These are phyloP conservation scores for Zymoseptoria ardabiliae DNA, from an alignment of 2,329 filamentous ascomycete species.

Conservation along the genomic window DNA sequence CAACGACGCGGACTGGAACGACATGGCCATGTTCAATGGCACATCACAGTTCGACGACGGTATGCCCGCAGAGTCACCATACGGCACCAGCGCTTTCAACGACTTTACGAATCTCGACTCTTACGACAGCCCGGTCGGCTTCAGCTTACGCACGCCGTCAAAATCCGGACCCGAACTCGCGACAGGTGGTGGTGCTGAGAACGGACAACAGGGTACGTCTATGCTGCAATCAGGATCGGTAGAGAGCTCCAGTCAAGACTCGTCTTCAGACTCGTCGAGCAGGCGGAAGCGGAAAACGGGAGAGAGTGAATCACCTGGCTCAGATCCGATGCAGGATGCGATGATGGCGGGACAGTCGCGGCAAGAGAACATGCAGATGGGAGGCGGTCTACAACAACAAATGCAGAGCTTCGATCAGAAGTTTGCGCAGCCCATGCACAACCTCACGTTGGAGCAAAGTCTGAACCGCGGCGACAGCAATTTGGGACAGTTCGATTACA, in stretches of 20 bases:
- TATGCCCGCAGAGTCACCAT: constrained; percentile 21
- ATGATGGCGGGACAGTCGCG: constrained; percentile 17
- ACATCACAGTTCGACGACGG: constrained; percentile 19
- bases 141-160: constrained; percentile 22
- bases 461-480: constrained; percentile 30
- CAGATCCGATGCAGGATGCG: constrained; percentile 21
- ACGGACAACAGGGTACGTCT: constrained; percentile 6
- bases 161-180: constrained; percentile 22
- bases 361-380: constrained; percentile 25
- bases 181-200: constrained; percentile 8
- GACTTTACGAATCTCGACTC: constrained; percentile 25
- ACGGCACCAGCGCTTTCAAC: constrained; percentile 18
- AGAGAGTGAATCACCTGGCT: constrained; percentile 30
- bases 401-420: constrained; percentile 23
- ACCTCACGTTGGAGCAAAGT: constrained; percentile 26
- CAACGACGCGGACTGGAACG: constrained; percentile 15
- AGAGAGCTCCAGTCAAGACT: constrained; percentile 37
- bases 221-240: constrained; percentile 24
- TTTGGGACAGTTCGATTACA: constrained; percentile 52
- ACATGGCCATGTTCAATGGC: constrained; percentile 16
- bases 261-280: constrained; percentile 35
- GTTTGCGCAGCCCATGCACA: constrained; percentile 27
- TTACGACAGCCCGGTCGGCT: constrained; percentile 19
- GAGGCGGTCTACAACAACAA: constrained; percentile 17
- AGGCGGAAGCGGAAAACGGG: constrained; percentile 35